phyloP scores from a whole-genome alignment of 225 moss, liverwort and hornwort genomes.

The Polytrichum commune region DNA sequence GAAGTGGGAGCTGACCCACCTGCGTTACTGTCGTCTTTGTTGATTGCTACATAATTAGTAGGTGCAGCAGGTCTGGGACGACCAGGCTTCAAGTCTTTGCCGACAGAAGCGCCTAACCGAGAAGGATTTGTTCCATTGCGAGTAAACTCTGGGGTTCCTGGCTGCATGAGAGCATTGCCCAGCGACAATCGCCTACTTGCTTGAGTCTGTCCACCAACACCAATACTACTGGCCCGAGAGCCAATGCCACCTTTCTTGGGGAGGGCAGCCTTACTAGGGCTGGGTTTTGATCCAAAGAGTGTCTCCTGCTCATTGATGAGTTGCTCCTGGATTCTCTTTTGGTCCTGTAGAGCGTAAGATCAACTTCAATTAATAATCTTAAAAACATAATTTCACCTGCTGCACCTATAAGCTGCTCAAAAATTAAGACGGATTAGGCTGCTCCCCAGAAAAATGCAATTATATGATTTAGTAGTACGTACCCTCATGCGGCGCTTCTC shows the following conservation, averaged over 20 bases:
- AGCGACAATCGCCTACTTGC: constrained; percentile 53
- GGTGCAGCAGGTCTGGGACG: constrained; percentile 55
- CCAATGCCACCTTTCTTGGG: constrained; percentile 39
- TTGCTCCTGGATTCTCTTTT: constrained; percentile 61
- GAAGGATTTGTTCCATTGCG: constrained; percentile 45
- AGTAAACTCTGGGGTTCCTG: constrained; percentile 38
- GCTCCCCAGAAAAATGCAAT: not conserved
- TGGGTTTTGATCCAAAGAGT: constrained; percentile 57
- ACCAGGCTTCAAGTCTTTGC: constrained; percentile 56
- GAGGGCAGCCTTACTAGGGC: constrained; percentile 46
- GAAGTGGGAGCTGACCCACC: constrained; percentile 51
- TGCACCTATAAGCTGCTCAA: not conserved
- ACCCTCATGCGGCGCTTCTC: constrained; percentile 94
- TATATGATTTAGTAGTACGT: not conserved
- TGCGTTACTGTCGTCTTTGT: constrained; percentile 79
- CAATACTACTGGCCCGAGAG: constrained; percentile 46
- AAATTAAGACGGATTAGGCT: not conserved
- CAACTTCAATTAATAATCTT: not conserved
- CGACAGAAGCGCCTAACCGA: constrained; percentile 32
- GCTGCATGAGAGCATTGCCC: constrained; percentile 45
- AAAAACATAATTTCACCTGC: not conserved
- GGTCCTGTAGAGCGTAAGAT: constrained; percentile 33
- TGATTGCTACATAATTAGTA: constrained; percentile 68
- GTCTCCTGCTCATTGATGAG: constrained; percentile 61
- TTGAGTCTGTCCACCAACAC: constrained; percentile 47